phyloP scores from a whole-genome alignment of 2,329 filamentous ascomycete species.

The Penicillium psychrosexuale region DNA sequence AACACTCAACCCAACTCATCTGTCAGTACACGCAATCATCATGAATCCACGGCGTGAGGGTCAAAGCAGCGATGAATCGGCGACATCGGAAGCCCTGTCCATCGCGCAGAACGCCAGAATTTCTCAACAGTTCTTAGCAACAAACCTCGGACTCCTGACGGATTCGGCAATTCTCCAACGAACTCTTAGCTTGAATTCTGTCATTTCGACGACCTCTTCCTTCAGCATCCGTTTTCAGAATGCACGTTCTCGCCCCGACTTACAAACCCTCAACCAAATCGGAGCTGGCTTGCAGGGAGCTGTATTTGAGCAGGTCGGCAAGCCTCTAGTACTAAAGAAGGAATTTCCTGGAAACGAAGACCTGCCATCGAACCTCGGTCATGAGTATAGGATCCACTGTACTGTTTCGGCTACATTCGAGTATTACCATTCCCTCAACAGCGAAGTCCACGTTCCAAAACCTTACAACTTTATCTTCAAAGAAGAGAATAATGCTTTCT shows the following conservation, averaged over 20 bases:
- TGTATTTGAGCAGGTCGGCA: slow-evolving; percentile 10
- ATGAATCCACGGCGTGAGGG: neutral
- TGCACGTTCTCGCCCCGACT: neutral
- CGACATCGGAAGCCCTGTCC: neutral
- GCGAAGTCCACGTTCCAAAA: neutral
- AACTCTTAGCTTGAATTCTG: slow-evolving; percentile 2
- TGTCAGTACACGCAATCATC: neutral
- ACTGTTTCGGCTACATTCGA: slow-evolving; percentile 2
- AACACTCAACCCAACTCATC: too few relatives aligned
- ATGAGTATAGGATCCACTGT: slow-evolving; percentile 5
- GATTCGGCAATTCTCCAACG: neutral
- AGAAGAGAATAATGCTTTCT: neutral
- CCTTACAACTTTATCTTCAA: neutral
- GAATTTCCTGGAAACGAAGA: slow-evolving; percentile 10
- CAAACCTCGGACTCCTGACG: neutral
- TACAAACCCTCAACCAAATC: slow-evolving; percentile 10
- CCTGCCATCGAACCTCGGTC: neutral
- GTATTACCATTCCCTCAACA: neutral
- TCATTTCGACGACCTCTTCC: slow-evolving; percentile 7
- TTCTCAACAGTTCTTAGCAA: neutral
- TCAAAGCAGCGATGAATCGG: neutral
- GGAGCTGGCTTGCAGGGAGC: slow-evolving; percentile 9
- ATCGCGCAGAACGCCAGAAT: neutral
- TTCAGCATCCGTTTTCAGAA: neutral
- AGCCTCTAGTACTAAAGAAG: slow-evolving; percentile 4